These are phyloP conservation scores for Monilinia laxa DNA, from an alignment of 2,329 filamentous ascomycete species.

Conservation along the genomic window DNA sequence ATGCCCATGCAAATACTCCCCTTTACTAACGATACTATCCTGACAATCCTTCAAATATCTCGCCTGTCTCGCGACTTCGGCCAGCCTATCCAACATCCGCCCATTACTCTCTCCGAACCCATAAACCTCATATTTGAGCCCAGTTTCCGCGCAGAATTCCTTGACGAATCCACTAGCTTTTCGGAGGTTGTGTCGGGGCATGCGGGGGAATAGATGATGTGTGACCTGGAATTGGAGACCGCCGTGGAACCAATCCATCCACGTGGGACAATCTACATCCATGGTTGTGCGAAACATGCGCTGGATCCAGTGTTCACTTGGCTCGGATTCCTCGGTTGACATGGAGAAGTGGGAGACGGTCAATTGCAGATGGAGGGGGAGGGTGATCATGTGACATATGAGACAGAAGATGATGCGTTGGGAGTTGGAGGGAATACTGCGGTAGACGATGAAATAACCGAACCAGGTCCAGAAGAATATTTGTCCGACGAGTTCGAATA, in stretches of 20 bases:
- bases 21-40: slow-evolving; percentile 43
- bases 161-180: slow-evolving; percentile 71
- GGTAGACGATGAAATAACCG: slow-evolving; percentile 76
- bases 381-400: slow-evolving; percentile 76
- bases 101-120: slow-evolving; percentile 86
- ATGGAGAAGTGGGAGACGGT: slow-evolving; percentile 91
- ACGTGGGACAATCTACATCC: slow-evolving; percentile 84
- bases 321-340: slow-evolving; percentile 83
- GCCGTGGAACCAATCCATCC: slow-evolving; percentile 88
- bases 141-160: slow-evolving; percentile 78
- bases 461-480: slow-evolving; percentile 85
- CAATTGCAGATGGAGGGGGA: slow-evolving; percentile 84
- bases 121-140: slow-evolving; percentile 81
- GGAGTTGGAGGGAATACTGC: slow-evolving; percentile 65
- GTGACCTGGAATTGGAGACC: slow-evolving; percentile 88
- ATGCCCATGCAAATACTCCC: slow-evolving; percentile 34
- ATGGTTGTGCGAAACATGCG: slow-evolving; percentile 91
- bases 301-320: slow-evolving; percentile 82
- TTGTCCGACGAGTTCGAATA: slow-evolving; percentile 74
- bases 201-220: slow-evolving; percentile 80
- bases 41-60: slow-evolving; percentile 75
- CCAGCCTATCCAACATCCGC: slow-evolving; percentile 72
- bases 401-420: slow-evolving; percentile 73
- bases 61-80: slow-evolving; percentile 77
- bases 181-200: slow-evolving; percentile 82